Conservation (phyloP, 2,329 filamentous ascomycete genomes). For the Lachnellula subtilissima region DNA sequence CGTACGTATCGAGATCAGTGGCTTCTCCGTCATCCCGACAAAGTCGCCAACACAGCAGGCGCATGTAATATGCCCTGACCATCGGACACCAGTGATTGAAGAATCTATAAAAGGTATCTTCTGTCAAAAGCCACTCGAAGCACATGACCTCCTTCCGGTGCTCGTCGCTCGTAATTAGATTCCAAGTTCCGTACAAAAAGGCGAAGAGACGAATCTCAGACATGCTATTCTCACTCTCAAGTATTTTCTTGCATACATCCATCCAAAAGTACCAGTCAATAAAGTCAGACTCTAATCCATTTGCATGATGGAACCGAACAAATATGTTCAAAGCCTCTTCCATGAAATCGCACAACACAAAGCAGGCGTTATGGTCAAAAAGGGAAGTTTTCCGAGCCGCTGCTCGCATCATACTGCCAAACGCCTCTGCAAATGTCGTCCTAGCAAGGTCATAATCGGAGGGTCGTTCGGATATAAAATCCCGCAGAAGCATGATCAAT, state of each 20-base stretch:
- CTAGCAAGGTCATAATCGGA: slow-evolving; percentile 48
- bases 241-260: slow-evolving; percentile 61
- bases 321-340: slow-evolving; percentile 64
- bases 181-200: slow-evolving; percentile 64
- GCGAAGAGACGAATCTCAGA: slow-evolving; percentile 66
- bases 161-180: slow-evolving; percentile 50
- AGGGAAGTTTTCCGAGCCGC: slow-evolving; percentile 59
- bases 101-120: slow-evolving; percentile 58
- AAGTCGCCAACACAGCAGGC: slow-evolving; percentile 65
- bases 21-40: slow-evolving; percentile 55
- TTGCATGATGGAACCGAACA: slow-evolving; percentile 51
- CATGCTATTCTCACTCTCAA: slow-evolving; percentile 65
- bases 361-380: slow-evolving; percentile 67
- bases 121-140: slow-evolving; percentile 56
- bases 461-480: slow-evolving; percentile 59
- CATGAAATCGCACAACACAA: slow-evolving; percentile 68
- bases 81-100: slow-evolving; percentile 76
- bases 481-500: slow-evolving; percentile 63
- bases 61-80: slow-evolving; percentile 72
- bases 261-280: slow-evolving; percentile 67
- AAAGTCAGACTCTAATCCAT: slow-evolving; percentile 34
- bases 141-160: slow-evolving; percentile 56
- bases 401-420: slow-evolving; percentile 56
- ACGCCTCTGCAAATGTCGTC: slow-evolving; percentile 58
- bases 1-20: slow-evolving; percentile 51